Evolutionary conservation across 306 rosid species (phyloP).

Genomic region (Dalbergia cochinchinensis): DNA sequence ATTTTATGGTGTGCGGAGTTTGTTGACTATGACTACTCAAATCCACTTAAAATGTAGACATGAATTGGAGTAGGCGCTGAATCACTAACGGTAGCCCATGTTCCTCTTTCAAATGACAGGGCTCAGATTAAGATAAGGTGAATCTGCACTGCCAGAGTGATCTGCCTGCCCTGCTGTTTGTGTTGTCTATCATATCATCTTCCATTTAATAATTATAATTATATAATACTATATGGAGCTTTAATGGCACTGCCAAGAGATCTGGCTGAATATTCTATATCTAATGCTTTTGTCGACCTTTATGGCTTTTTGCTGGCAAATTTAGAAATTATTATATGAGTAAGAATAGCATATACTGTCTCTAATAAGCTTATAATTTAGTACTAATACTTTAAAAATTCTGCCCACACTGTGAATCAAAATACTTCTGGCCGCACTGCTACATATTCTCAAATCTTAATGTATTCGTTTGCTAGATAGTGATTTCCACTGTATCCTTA

Average conservation of each 20-base stretch:
- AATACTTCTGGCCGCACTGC: too few species aligned
- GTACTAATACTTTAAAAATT: constrained; percentile 1
- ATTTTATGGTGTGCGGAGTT: not conserved
- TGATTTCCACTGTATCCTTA: not conserved
- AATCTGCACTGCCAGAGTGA: constrained; percentile 15
- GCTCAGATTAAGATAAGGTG: constrained; percentile 37
- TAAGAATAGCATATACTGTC: not conserved
- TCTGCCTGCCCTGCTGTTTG: constrained; percentile 18
- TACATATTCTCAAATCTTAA: not conserved
- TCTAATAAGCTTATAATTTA: not conserved
- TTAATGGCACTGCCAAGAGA: not conserved
- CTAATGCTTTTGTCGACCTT: constrained; percentile 13
- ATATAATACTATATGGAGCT: not conserved
- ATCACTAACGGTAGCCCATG: constrained; percentile 29
- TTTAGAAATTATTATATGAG: not conserved
- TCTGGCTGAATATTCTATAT: constrained; percentile 42
- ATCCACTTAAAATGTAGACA: constrained; percentile 1
- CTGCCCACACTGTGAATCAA: constrained; percentile 14
- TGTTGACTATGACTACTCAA: constrained; percentile 6
- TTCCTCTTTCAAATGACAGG: constrained; percentile 49
- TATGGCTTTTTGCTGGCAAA: constrained; percentile 34
- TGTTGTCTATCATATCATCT: constrained; percentile 35
- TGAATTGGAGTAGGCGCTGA: constrained; percentile 35
- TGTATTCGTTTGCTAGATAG: not conserved
- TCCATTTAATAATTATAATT: not conserved